Evolutionary conservation across 352 stramenopile genomes (phyloP).

Genomic region (Halophytophthora polymorphica): DNA sequence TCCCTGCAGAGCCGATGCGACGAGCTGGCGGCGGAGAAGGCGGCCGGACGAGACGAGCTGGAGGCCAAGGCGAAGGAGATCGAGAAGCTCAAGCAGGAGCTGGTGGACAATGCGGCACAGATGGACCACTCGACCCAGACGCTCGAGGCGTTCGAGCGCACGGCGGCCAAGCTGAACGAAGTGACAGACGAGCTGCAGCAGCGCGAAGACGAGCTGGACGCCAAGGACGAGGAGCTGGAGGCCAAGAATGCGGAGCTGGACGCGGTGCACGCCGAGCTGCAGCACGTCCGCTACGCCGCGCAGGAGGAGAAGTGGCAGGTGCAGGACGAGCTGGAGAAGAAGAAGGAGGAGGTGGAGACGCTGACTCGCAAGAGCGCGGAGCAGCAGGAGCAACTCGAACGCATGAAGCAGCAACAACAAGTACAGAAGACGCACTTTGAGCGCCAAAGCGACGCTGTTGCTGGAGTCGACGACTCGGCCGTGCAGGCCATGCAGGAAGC

Average conservation of each 20-base stretch:
- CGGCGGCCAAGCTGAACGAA: slow-evolving; percentile 46
- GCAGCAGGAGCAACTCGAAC: slow-evolving; percentile 28
- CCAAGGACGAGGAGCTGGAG: slow-evolving; percentile 25
- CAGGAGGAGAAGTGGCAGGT: slow-evolving; percentile 21
- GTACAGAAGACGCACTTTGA: slow-evolving; percentile 7
- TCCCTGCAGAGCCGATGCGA: slow-evolving; percentile 32
- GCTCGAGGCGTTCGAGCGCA: slow-evolving; percentile 37
- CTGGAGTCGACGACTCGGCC: slow-evolving; percentile 9
- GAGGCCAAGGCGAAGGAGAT: slow-evolving; percentile 29
- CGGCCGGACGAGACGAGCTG: slow-evolving; percentile 16
- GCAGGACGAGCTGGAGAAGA: slow-evolving; percentile 15
- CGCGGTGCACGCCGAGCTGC: background rate
- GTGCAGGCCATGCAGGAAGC: slow-evolving; percentile 26
- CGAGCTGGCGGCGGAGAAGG: slow-evolving; percentile 24
- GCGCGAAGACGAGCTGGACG: slow-evolving; percentile 27
- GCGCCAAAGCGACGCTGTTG: slow-evolving; percentile 13
- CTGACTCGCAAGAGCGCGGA: slow-evolving; percentile 26
- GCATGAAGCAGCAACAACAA: slow-evolving; percentile 13
- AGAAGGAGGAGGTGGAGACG: slow-evolving; percentile 26
- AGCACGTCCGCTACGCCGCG: slow-evolving; percentile 2
- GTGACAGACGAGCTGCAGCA: slow-evolving; percentile 35
- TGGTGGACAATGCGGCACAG: slow-evolving; percentile 40
- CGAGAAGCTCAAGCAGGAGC: slow-evolving; percentile 26
- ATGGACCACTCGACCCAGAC: slow-evolving; percentile 37
- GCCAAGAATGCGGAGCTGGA: slow-evolving; percentile 3